These are phyloP conservation scores for Jatropha multifida DNA, from an alignment of 441 rosid species.

Conservation along the genomic window DNA sequence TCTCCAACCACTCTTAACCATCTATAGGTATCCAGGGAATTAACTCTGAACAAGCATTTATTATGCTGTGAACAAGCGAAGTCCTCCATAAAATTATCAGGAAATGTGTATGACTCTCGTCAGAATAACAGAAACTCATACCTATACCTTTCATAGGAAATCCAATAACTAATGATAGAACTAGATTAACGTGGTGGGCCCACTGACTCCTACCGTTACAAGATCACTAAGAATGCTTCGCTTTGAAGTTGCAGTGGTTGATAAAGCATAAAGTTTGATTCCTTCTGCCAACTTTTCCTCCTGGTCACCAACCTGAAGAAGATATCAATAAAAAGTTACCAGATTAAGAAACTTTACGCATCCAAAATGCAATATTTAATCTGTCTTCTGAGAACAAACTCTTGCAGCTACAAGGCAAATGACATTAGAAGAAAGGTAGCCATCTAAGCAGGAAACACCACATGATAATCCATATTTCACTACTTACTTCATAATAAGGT, in stretches of 20 bases:
- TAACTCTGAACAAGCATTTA: background rate
- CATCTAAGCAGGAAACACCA: background rate
- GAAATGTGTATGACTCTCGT: background rate
- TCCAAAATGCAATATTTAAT: background rate
- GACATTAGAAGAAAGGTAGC: background rate
- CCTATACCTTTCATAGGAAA: background rate
- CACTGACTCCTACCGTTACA: constrained; percentile 59
- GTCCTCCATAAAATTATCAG: background rate
- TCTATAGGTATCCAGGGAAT: background rate
- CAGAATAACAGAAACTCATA: background rate
- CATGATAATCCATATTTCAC: background rate
- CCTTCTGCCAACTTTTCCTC: constrained; percentile 98
- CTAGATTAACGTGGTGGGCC: background rate
- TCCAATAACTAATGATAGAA: constrained; percentile 1
- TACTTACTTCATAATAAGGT: background rate
- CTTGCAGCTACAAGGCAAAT: background rate
- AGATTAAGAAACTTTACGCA: background rate
- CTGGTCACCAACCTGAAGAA: constrained; percentile 78
- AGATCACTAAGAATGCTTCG: constrained; percentile 89
- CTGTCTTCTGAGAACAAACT: background rate
- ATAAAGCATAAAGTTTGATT: constrained; percentile 80
- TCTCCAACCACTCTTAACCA: background rate
- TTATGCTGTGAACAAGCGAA: background rate
- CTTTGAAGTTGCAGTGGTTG: constrained; percentile 78
- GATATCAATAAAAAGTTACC: constrained; percentile 15